Evolutionary conservation across 805 yeast genomes (phyloP).

Genomic region (Wickerhamiella vanderwaltii): DNA sequence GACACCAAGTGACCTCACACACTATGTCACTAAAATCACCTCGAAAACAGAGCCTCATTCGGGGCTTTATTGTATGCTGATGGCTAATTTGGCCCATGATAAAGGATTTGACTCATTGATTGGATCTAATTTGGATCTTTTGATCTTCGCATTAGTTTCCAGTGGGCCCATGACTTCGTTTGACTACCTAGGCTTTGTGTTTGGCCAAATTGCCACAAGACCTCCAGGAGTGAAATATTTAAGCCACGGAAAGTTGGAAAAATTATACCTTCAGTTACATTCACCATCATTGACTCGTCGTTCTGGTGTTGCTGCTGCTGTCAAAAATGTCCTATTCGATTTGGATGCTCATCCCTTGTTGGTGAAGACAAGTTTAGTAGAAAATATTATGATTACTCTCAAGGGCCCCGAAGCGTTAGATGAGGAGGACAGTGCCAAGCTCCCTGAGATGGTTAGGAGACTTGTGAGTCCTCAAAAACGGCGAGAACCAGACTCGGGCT

Average conservation of each 20-base stretch:
- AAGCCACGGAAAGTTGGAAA: slow-evolving; percentile 64
- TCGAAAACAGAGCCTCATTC: slow-evolving; percentile 51
- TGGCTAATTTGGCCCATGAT: slow-evolving; percentile 76
- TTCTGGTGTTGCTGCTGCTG: slow-evolving; percentile 85
- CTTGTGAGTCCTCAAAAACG: slow-evolving; percentile 59
- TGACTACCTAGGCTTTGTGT: slow-evolving; percentile 77
- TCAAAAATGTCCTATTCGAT: slow-evolving; percentile 81
- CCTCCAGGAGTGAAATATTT: slow-evolving; percentile 50
- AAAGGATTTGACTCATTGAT: slow-evolving; percentile 38
- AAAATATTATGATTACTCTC: slow-evolving; percentile 70
- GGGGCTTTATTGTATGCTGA: slow-evolving; percentile 69
- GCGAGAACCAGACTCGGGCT: slow-evolving; percentile 59
- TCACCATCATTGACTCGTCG: slow-evolving; percentile 65
- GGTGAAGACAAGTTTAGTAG: slow-evolving; percentile 58
- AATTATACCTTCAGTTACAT: slow-evolving; percentile 71
- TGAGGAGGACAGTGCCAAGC: slow-evolving; percentile 72
- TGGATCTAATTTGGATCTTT: slow-evolving; percentile 46
- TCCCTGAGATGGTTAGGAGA: slow-evolving; percentile 75
- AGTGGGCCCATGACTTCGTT: slow-evolving; percentile 71
- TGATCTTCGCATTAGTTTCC: slow-evolving; percentile 59
- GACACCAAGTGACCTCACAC: slow-evolving; percentile 41
- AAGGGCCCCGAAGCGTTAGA: slow-evolving; percentile 61
- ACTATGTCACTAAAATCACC: slow-evolving; percentile 28
- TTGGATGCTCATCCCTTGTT: slow-evolving; percentile 51
- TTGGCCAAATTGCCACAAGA: slow-evolving; percentile 80